Conservation (phyloP, 2,329 filamentous ascomycete genomes). For the Fusarium verticillioides region DNA sequence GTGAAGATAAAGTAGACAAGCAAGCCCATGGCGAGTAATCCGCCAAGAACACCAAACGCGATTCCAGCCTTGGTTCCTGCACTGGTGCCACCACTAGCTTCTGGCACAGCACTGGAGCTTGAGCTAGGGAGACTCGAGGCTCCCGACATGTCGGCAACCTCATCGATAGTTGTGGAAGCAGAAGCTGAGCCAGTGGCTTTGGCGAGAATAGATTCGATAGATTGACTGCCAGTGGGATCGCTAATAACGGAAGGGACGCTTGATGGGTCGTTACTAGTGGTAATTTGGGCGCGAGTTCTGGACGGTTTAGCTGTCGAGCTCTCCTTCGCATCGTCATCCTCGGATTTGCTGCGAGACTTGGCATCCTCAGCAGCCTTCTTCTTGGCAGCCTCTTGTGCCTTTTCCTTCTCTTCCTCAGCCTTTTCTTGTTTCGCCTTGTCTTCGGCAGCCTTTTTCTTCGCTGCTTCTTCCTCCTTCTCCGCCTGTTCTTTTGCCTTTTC, state of each 20-base stretch:
- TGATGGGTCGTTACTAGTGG: constrained; percentile 33
- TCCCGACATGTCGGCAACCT: constrained; percentile 31
- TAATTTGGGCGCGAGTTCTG: constrained; percentile 25
- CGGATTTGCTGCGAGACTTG: constrained; percentile 27
- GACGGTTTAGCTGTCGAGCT: constrained; percentile 35
- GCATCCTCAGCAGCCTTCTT: constrained; percentile 25
- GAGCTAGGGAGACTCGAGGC: constrained; percentile 33
- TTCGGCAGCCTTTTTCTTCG: constrained; percentile 15
- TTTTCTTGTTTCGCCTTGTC: constrained; percentile 27
- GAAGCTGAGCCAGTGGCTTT: constrained; percentile 42
- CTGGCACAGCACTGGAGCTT: constrained; percentile 36
- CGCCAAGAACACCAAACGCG: constrained; percentile 81
- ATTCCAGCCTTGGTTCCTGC: constrained; percentile 78
- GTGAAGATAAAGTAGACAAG: constrained; percentile 78
- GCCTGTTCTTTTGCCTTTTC: constrained; percentile 36
- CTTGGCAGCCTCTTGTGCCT: constrained; percentile 30
- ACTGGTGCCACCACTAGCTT: constrained; percentile 41
- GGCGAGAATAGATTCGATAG: constrained; percentile 46
- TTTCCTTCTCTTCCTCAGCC: constrained; percentile 28
- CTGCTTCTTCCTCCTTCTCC: constrained; percentile 14
- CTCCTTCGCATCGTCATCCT: constrained; percentile 13
- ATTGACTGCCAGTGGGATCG: constrained; percentile 41
- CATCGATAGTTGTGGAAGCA: constrained; percentile 22
- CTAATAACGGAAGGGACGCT: constrained; percentile 44
- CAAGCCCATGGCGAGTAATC: constrained; percentile 73